These are phyloP conservation scores for Fusarium abutilonis DNA, from an alignment of 2,329 filamentous ascomycete species.

Conservation along the genomic window DNA sequence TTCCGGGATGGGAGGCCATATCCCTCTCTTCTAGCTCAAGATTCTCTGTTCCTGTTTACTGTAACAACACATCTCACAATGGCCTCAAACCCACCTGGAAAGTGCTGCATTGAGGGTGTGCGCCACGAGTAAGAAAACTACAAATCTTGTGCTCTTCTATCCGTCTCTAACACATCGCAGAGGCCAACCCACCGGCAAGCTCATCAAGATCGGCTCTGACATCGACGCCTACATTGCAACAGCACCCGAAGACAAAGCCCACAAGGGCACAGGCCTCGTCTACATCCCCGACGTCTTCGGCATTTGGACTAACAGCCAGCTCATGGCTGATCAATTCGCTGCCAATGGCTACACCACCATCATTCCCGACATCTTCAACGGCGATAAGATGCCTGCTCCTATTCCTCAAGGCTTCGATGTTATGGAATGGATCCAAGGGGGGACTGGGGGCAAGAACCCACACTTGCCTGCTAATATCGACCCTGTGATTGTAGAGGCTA, in stretches of 20 bases:
- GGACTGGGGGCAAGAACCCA: constrained; percentile 60
- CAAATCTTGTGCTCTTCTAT: too few species aligned
- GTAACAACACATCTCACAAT: constrained; percentile 48
- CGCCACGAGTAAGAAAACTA: constrained; percentile 61
- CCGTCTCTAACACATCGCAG: constrained; percentile 46
- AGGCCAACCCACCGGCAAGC: constrained; percentile 59
- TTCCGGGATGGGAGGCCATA: not conserved
- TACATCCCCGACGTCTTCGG: constrained; percentile 53
- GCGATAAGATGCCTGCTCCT: constrained; percentile 47
- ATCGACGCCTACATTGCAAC: constrained; percentile 63
- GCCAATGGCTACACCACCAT: constrained; percentile 53
- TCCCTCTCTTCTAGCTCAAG: not conserved
- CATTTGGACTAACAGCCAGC: constrained; percentile 54
- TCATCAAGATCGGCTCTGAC: constrained; percentile 57
- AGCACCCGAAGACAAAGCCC: constrained; percentile 48
- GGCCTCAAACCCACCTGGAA: constrained; percentile 63
- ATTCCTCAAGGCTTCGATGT: constrained; percentile 46
- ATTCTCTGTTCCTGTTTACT: not conserved
- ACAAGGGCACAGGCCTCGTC: constrained; percentile 48
- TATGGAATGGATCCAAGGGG: constrained; percentile 51
- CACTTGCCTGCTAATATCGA: constrained; percentile 50
- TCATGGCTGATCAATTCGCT: constrained; percentile 55
- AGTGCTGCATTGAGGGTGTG: constrained; percentile 63
- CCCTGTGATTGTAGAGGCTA: constrained; percentile 47
- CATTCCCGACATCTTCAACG: constrained; percentile 53